These are phyloP conservation scores for Pichia eremophila DNA, from an alignment of 805 yeast species.

Conservation along the genomic window DNA sequence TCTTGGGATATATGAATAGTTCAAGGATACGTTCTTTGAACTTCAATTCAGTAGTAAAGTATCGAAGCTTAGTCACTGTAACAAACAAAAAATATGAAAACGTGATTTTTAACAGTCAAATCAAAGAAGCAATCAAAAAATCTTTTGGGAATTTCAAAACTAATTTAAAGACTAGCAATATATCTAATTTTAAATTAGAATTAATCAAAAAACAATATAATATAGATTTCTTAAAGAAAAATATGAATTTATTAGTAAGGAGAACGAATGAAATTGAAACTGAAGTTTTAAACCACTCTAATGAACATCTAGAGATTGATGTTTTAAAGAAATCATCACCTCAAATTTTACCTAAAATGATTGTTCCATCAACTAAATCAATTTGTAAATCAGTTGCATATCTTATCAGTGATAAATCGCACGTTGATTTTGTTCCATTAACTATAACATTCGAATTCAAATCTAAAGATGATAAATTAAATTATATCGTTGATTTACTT, in stretches of 20 bases:
- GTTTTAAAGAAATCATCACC: constrained; percentile 3
- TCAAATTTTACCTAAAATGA: constrained; percentile 2
- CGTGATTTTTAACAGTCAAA: background rate
- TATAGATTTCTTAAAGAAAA: constrained; percentile 5
- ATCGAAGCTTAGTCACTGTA: background rate
- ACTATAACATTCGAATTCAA: background rate
- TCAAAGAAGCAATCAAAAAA: constrained; percentile 6
- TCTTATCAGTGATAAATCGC: constrained; percentile 7
- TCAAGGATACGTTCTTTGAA: background rate
- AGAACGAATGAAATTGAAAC: constrained; percentile 5
- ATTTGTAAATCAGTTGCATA: constrained; percentile 6
- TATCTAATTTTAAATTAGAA: constrained; percentile 6
- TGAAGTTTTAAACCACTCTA: constrained; percentile 1
- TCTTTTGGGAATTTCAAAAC: constrained; percentile 8
- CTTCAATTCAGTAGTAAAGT: background rate
- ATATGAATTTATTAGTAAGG: constrained; percentile 2
- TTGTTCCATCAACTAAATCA: constrained; percentile 10
- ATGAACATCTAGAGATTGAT: constrained; percentile 1
- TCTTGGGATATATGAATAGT: background rate
- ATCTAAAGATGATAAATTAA: background rate
- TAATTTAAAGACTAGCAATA: constrained; percentile 2
- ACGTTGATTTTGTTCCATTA: constrained; percentile 9
- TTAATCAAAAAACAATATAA: constrained; percentile 7
- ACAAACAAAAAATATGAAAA: background rate
- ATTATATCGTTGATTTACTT: constrained; percentile 14